Conservation (phyloP, 1,139 yeast genomes). For the Kluyveromyces marxianus region DNA sequence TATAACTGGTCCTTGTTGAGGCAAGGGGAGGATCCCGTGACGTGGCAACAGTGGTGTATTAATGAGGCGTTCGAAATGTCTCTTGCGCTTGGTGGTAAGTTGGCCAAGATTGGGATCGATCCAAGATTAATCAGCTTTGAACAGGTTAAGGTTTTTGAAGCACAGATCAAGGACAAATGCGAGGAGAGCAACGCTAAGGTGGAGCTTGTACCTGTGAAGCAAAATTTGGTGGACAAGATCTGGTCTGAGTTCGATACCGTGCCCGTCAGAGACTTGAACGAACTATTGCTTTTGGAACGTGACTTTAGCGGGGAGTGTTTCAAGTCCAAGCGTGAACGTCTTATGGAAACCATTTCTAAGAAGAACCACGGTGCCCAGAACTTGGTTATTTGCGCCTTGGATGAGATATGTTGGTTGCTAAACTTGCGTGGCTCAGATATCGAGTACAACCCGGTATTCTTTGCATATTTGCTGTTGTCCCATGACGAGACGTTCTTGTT, state of each 20-base stretch:
- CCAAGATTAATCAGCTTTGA: conserved; percentile 61
- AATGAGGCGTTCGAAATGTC: conserved; percentile 53
- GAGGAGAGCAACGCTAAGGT: conserved; percentile 37
- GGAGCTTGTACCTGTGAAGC: conserved; percentile 53
- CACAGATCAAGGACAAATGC: conserved; percentile 28
- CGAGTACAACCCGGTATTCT: conserved; percentile 86
- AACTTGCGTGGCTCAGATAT: conserved; percentile 84
- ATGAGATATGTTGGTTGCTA: conserved; percentile 89
- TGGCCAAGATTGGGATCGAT: conserved; percentile 41
- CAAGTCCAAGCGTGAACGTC: conserved; percentile 33
- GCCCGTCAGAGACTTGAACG: conserved; percentile 41
- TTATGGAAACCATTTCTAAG: conserved; percentile 29
- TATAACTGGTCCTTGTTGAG: conserved; percentile 80
- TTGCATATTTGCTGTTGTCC: conserved; percentile 62
- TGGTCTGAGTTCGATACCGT: conserved; percentile 52
- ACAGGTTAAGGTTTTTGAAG: conserved; percentile 33
- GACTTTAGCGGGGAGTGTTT: conserved; percentile 45
- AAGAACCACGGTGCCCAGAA: conserved; percentile 30
- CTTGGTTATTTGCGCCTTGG: conserved; percentile 65
- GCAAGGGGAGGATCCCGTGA: conserved; percentile 68
- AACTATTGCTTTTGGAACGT: conserved; percentile 39
- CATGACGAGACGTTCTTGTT: conserved; percentile 49
- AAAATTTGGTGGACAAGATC: conserved; percentile 67
- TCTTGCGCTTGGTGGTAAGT: conserved; percentile 32
- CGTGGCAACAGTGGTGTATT: conserved; percentile 87